Conservation (phyloP, 129 eudicot genomes). For the Calendula officinalis region DNA sequence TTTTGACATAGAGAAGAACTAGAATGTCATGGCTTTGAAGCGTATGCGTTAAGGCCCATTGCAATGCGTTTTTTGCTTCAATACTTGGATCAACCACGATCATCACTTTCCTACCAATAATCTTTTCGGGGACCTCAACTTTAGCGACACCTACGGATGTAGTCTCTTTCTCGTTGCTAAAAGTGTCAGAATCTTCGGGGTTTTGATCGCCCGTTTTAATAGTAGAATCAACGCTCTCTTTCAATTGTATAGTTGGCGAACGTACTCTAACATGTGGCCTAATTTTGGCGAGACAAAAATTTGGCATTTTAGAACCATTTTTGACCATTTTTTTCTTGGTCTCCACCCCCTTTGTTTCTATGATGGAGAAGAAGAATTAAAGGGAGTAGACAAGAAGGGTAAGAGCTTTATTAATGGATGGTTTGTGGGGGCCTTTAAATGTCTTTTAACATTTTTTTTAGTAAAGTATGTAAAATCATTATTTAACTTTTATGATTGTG, state of each 20-base stretch:
- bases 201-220: slow-evolving; percentile 17
- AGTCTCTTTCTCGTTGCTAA: slow-evolving; percentile 16
- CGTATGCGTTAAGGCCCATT: slow-evolving; percentile 81
- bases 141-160: slow-evolving; percentile 14
- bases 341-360: slow-evolving; percentile 1
- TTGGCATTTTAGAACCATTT: slow-evolving; percentile 54
- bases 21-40: slow-evolving; percentile 62
- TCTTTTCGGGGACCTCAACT: slow-evolving; percentile 8
- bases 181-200: neutral
- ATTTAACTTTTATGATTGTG: slow-evolving; percentile 8
- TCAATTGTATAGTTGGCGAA: slow-evolving; percentile 53
- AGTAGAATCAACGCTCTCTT: slow-evolving; percentile 10
- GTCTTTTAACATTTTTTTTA: slow-evolving; percentile 20
- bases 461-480: neutral
- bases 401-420: slow-evolving; percentile 16
- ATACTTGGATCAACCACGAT: slow-evolving; percentile 70
- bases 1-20: slow-evolving; percentile 63
- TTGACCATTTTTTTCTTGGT: slow-evolving; percentile 37
- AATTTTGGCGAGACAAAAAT: slow-evolving; percentile 60
- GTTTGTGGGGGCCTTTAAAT: slow-evolving; percentile 27
- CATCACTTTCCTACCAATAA: slow-evolving; percentile 64
- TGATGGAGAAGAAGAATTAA: slow-evolving; percentile 21
- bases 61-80: slow-evolving; percentile 70
- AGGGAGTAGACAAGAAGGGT: slow-evolving; percentile 23
- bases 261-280: slow-evolving; percentile 80